phyloP scores from a whole-genome alignment of 2,329 filamentous ascomycete genomes.

The Elsinoe necatrix region DNA sequence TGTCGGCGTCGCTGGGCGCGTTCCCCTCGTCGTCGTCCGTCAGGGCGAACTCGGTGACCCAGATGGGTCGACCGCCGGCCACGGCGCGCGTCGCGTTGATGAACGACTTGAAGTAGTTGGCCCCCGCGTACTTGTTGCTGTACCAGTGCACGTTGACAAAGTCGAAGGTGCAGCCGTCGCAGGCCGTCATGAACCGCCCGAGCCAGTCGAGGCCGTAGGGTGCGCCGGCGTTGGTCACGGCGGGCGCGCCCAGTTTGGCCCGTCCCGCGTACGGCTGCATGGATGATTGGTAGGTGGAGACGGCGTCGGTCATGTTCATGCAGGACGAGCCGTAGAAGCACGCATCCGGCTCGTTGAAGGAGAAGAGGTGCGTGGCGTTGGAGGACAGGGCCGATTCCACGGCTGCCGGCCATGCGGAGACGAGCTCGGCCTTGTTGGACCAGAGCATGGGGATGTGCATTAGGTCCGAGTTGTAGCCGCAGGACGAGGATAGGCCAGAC shows the following conservation, averaged over 20 bases:
- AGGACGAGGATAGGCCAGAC: conserved; percentile 6
- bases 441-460: conserved; percentile 25
- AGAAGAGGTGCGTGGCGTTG: conserved; percentile 45
- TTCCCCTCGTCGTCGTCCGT: conserved; percentile 19
- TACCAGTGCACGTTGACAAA: conserved; percentile 59
- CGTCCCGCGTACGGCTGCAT: conserved; percentile 46
- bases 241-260: conserved; percentile 46
- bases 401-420: conserved; percentile 19
- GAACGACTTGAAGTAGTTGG: conserved; percentile 38
- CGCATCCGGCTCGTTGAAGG: conserved; percentile 62
- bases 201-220: conserved; percentile 47
- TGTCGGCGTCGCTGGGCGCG: conserved; percentile 30
- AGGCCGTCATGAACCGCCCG: conserved; percentile 43
- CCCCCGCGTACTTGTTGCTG: conserved; percentile 27
- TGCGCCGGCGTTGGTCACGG: conserved; percentile 50
- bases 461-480: conserved; percentile 22
- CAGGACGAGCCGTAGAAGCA: conserved; percentile 44
- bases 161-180: conserved; percentile 43
- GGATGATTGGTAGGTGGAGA: conserved; percentile 41
- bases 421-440: conserved; percentile 19
- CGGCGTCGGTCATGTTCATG: conserved; percentile 44
- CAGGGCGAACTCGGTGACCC: conserved; percentile 54
- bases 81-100: conserved; percentile 18
- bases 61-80: conserved; percentile 21
- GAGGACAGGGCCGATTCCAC: conserved; percentile 22